Conservation (phyloP, 2,329 filamentous ascomycete species). For the Colletotrichum tamarilloi region DNA sequence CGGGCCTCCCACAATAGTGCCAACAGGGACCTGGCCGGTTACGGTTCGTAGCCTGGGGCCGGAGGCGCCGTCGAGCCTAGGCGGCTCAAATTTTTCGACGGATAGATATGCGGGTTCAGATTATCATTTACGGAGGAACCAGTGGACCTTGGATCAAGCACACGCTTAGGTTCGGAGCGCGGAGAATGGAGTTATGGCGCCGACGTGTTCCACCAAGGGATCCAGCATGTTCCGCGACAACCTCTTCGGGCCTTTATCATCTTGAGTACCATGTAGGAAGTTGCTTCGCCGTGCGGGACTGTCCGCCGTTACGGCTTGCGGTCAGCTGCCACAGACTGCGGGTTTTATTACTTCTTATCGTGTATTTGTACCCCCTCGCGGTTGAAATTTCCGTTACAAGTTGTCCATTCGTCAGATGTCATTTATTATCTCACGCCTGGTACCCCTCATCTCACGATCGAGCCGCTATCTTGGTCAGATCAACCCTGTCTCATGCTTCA, state of each 20-base stretch:
- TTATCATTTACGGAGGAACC: neutral
- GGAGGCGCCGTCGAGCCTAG: constrained; percentile 9
- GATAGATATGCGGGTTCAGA: neutral
- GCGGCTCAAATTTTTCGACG: constrained; percentile 16
- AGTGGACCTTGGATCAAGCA: neutral
- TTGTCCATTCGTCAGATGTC: constrained; percentile 9
- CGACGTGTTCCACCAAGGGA: neutral
- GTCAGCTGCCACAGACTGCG: neutral
- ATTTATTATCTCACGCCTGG: constrained; percentile 20
- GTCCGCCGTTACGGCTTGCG: constrained; percentile 13
- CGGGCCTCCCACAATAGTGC: constrained; percentile 4
- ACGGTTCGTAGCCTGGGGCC: constrained; percentile 8
- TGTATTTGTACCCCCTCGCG: neutral
- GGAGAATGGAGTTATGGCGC: constrained; percentile 1
- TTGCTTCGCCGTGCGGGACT: constrained; percentile 8
- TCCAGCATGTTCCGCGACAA: neutral
- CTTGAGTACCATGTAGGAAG: neutral
- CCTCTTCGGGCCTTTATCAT: neutral
- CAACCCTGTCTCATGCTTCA: neutral
- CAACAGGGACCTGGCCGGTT: constrained; percentile 24
- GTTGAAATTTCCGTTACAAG: neutral
- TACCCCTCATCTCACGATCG: neutral
- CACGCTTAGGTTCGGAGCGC: neutral
- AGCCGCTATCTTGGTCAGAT: neutral
- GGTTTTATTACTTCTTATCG: constrained; percentile 3